These are phyloP conservation scores for Ganoderma lingzhi DNA, from an alignment of 1,284 basidiomycete species.

Conservation along the genomic window DNA sequence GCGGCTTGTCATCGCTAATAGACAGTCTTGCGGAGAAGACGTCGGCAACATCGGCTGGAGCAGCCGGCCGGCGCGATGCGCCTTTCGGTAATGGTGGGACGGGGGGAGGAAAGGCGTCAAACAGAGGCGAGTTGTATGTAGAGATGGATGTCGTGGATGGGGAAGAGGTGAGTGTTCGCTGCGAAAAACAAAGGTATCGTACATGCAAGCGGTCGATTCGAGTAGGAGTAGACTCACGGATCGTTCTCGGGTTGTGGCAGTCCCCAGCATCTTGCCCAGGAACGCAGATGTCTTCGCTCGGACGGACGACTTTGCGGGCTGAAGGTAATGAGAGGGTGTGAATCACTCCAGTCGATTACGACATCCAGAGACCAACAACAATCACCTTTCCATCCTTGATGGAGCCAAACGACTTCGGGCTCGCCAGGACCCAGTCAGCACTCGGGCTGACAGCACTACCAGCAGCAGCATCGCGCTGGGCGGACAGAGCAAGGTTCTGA, in stretches of 20 bases:
- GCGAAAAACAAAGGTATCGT: constrained; percentile 28
- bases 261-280: constrained; percentile 78
- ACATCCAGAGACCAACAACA: constrained; percentile 40
- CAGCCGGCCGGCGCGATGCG: constrained; percentile 39
- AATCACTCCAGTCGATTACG: neutral
- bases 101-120: constrained; percentile 67
- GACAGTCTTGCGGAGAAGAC: constrained; percentile 51
- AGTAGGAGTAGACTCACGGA: constrained; percentile 57
- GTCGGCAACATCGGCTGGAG: constrained; percentile 59
- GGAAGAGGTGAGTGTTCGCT: constrained; percentile 55
- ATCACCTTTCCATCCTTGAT: constrained; percentile 56
- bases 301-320: constrained; percentile 68
- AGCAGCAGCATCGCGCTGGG: constrained; percentile 24
- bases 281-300: constrained; percentile 81
- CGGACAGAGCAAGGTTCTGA: constrained; percentile 27
- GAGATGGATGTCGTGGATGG: constrained; percentile 45
- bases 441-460: constrained; percentile 43
- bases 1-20: constrained; percentile 56
- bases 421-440: constrained; percentile 60
- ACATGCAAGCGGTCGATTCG: constrained; percentile 14
- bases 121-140: constrained; percentile 47
- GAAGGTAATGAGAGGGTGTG: constrained; percentile 13
- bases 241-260: constrained; percentile 69
- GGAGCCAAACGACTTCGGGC: constrained; percentile 42
- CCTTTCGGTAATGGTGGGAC: constrained; percentile 74